Evolutionary conservation across 768 basidiomycete genomes (phyloP).

Genomic region (Rhizopogon rudus): DNA sequence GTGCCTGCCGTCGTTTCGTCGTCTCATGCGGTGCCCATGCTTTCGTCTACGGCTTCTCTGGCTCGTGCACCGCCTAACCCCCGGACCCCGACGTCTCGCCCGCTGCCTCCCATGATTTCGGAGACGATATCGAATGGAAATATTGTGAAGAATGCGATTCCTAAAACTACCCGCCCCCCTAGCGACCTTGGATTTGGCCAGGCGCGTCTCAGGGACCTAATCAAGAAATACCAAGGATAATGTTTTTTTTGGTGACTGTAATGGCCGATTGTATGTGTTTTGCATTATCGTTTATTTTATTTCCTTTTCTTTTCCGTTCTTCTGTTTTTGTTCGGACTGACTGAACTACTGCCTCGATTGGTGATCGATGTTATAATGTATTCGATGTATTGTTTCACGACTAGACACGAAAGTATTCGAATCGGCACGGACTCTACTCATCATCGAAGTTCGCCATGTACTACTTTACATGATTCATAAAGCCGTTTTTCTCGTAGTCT

Average conservation of each 20-base stretch:
- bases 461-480: neutral
- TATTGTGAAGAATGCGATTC: conserved; percentile 7
- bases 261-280: neutral
- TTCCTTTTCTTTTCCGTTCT: neutral
- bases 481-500: conserved; percentile 20
- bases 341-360: neutral
- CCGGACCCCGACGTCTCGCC: conserved; percentile 14
- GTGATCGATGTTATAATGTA: conserved; percentile 6
- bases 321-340: neutral
- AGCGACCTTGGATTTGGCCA: conserved; percentile 70
- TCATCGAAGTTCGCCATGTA: neutral
- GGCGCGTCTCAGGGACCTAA: conserved; percentile 70
- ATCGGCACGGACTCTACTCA: neutral
- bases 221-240: conserved; percentile 71
- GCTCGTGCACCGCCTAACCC: conserved; percentile 38
- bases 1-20: conserved; percentile 68
- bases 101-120: conserved; percentile 33
- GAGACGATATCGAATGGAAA: conserved; percentile 22
- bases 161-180: conserved; percentile 10
- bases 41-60: conserved; percentile 75
- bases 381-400: neutral
- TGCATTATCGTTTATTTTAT: neutral
- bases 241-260: neutral
- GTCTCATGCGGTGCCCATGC: conserved; percentile 65
- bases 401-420: neutral